Base-by-base conservation (phyloP, 805 yeast genomes). In the Metschnikowia shivogae region DNA sequence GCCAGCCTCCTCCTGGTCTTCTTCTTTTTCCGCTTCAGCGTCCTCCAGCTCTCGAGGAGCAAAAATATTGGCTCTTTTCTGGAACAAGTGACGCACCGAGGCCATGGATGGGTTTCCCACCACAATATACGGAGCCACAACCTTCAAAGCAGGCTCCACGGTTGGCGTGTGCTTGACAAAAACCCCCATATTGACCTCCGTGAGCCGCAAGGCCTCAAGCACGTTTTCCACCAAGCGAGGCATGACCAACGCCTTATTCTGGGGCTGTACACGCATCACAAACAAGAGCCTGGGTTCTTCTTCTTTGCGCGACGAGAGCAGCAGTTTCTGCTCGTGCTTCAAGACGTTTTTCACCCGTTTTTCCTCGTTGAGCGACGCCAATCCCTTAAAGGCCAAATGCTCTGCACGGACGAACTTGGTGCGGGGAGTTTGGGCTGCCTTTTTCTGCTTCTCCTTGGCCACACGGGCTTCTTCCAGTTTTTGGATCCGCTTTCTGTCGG, bases 41-140 rank as follows among this genome's bases (percentile, higher is more conserved):
- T 28, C 33, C 10, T 9, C 11, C 28, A 28, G 27, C 14, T 29
- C 26, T 13, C 40, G 6, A 8, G 40, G 34, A 2, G 40, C 40
- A 20, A 22, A 37, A 30, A 83, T 75, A 39, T 78, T 77, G 19
- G 88, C 86, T 76, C 93, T 81, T 67, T 86, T 86, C 63, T 84
- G 92, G 57, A 86, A 72, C 46, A 86, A 67, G 48, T 81, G 77
- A 68, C 93, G 81, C 44, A 86, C 79, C 2, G 89, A 81, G 20
- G 78, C 71, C 57, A 85, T 67, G n/a, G 88, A 80, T 46, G 95
- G 95, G 48, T 72, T 71, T 36, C 95, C 95, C 52, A 82, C 72
- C 40, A 84, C 84, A 40, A 85, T 72, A 59, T 84, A 86, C 41
- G 93, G 92, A 17, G 86, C 73, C 44, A 85, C 74, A 50, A 86